A percentile compares a stretch with the other conserved stretches of the same genome.
Conservation (phyloP, 345 rosid species). For the Acer yangbiense region DNA sequence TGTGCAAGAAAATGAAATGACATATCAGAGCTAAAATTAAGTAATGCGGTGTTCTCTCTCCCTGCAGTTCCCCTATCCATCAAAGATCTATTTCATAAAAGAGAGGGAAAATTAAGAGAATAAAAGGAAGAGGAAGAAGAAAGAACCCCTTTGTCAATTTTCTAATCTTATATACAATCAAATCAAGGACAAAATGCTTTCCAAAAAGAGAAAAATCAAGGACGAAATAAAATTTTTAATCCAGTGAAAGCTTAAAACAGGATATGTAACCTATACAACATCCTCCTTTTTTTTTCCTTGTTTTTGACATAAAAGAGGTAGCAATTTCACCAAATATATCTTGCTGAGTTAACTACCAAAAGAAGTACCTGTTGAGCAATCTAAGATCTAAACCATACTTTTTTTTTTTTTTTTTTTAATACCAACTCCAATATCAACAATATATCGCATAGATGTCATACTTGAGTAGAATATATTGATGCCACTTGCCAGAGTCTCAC, state of each 20-base stretch:
- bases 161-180: not conserved
- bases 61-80: not conserved
- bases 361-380: not conserved
- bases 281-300: not conserved
- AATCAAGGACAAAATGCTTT: not conserved
- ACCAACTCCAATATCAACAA: not conserved
- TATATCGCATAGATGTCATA: not conserved
- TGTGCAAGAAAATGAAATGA: not conserved
- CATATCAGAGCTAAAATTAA: not conserved
- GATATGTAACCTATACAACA: not conserved
- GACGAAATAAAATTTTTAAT: not conserved
- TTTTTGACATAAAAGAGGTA: not conserved
- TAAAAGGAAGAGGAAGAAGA: not conserved
- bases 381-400: not conserved
- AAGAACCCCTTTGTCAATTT: not conserved
- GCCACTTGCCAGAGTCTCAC: not conserved
- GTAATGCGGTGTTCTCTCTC: not conserved
- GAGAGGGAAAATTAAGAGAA: not conserved
- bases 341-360: not conserved
- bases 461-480: not conserved
- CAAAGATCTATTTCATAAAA: not conserved
- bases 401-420: too few relatives aligned
- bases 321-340: not conserved
- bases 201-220: too few relatives aligned
- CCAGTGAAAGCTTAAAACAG: not conserved